phyloP scores from a whole-genome alignment of 2,329 filamentous ascomycete genomes.

The Colletotrichum graminicola region DNA sequence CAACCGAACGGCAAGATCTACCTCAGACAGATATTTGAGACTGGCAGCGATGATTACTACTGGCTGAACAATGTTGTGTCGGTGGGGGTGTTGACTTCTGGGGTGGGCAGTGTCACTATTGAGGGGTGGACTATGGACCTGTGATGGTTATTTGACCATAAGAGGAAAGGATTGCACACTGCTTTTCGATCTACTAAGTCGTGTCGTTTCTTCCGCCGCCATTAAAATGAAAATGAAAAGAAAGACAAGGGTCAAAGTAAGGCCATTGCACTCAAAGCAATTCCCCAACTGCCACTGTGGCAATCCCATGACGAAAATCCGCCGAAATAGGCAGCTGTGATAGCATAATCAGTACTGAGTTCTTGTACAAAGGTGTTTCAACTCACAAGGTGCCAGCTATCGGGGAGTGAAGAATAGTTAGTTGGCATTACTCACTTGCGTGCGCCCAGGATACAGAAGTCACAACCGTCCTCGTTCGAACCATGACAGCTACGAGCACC shows the following conservation, averaged over 20 bases:
- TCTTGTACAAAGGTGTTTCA: not conserved
- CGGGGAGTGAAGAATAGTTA: not conserved
- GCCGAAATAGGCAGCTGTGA: not conserved
- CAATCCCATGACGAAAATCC: too few relatives aligned
- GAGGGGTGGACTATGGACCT: slow-evolving; percentile 2
- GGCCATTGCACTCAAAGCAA: not conserved
- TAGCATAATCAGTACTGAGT: not conserved
- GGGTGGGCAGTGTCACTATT: not conserved
- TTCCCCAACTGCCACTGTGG: too few relatives aligned
- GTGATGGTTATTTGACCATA: not conserved
- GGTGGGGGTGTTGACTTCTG: slow-evolving; percentile 3
- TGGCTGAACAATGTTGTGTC: slow-evolving; percentile 50
- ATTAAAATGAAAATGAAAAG: not conserved
- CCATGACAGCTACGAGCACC: too few relatives aligned
- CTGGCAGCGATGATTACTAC: slow-evolving; percentile 50
- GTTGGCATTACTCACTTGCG: not conserved
- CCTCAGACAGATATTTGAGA: slow-evolving; percentile 49
- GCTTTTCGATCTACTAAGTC: not conserved
- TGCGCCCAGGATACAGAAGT: too few relatives aligned
- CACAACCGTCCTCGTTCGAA: too few relatives aligned
- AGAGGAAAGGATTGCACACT: not conserved
- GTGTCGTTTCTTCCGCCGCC: not conserved
- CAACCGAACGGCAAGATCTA: slow-evolving; percentile 50
- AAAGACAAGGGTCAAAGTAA: not conserved
- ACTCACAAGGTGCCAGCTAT: not conserved